Evolutionary conservation across 176 grass and related monocot species (phyloP).

Genomic region (Oryza coarctata): DNA sequence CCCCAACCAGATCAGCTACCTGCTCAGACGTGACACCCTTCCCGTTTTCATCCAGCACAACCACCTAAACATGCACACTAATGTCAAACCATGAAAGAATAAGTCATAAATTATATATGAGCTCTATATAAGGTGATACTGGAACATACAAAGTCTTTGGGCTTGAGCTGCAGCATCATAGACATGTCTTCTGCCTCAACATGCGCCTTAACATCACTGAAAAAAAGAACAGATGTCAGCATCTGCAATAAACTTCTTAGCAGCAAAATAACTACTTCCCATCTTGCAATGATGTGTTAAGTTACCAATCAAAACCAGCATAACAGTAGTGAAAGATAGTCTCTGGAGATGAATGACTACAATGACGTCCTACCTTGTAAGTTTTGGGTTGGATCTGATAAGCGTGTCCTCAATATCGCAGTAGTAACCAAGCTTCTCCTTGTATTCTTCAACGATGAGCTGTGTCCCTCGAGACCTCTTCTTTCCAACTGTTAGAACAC

Average conservation of each 20-base stretch:
- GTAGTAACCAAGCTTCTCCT: constrained; percentile 70
- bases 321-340: not conserved
- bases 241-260: not conserved
- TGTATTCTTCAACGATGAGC: constrained; percentile 83
- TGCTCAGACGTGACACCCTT: constrained; percentile 74
- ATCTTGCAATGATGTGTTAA: not conserved
- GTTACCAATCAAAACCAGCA: not conserved
- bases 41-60: constrained; percentile 82
- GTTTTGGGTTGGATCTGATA: constrained; percentile 84
- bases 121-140: not conserved
- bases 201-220: constrained; percentile 76
- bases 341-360: not conserved
- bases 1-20: constrained; percentile 82
- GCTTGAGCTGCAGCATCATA: constrained; percentile 73
- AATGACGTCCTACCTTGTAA: constrained; percentile 44
- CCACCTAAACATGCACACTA: constrained; percentile 46
- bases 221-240: not conserved
- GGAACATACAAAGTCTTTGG: constrained; percentile 81
- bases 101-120: not conserved
- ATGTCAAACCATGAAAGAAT: not conserved
- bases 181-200: constrained; percentile 71
- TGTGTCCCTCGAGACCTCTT: constrained; percentile 80
- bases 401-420: constrained; percentile 64
- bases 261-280: not conserved
- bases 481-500: constrained; percentile 78